Conservation (phyloP, 192 early-diverging fungal species). For the Podochytrium sp. region DNA sequence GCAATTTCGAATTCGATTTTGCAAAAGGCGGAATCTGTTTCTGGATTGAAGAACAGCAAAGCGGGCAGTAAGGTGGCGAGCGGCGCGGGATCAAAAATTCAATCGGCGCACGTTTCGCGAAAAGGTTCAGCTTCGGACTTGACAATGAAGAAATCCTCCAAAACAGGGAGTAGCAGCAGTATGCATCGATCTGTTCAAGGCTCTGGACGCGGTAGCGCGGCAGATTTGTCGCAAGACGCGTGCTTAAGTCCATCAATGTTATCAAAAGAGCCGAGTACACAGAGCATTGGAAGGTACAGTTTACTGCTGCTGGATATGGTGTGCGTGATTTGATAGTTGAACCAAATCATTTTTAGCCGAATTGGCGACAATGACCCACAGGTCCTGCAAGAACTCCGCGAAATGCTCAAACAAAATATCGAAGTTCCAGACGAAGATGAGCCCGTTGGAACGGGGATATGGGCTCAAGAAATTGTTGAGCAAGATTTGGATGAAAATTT, state of each 20-base stretch:
- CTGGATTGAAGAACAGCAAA: background rate
- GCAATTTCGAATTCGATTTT: background rate
- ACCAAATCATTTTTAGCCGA: slow-evolving; percentile 1
- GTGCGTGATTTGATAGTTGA: slow-evolving; percentile 10
- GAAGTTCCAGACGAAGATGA: slow-evolving; percentile 26
- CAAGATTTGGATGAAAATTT: slow-evolving; percentile 19
- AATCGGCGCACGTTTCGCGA: background rate
- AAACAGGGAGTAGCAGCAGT: background rate
- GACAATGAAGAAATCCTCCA: background rate
- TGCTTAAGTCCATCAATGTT: background rate
- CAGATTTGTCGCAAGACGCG: background rate
- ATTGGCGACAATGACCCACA: slow-evolving; percentile 19
- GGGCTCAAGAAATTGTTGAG: slow-evolving; percentile 27
- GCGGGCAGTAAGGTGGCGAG: background rate
- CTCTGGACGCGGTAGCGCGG: too few relatives aligned
- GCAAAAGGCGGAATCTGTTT: background rate
- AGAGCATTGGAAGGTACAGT: slow-evolving; percentile 27
- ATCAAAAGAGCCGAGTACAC: slow-evolving; percentile 4
- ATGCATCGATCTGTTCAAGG: background rate
- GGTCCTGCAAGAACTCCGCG: slow-evolving; percentile 21
- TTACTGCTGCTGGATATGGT: background rate
- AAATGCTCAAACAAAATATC: slow-evolving; percentile 16
- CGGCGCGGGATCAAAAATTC: background rate
- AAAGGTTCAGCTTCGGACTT: background rate
- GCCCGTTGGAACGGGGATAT: slow-evolving; percentile 15